These are phyloP conservation scores for Euphrasia arctica DNA, from an alignment of 305 asterid species.

Conservation along the genomic window DNA sequence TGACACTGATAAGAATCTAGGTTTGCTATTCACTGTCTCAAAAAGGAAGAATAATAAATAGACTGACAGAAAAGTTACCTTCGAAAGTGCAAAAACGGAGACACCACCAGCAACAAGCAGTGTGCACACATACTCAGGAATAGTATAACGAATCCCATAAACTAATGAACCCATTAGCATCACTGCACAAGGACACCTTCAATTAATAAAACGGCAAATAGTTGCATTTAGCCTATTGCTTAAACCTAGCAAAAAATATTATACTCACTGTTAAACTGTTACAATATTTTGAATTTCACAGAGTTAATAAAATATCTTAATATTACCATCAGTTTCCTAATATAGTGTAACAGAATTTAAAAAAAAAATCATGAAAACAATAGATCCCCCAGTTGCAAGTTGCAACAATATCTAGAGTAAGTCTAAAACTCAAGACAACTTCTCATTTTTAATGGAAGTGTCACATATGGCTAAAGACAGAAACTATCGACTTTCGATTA, in stretches of 20 bases:
- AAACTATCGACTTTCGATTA: background rate
- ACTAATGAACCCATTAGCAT: conserved; percentile 98
- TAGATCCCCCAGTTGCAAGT: conserved; percentile 15
- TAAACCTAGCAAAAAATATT: background rate
- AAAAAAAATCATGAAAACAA: background rate
- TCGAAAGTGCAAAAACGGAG: conserved; percentile 72
- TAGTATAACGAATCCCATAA: conserved; percentile 82
- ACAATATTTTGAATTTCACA: background rate
- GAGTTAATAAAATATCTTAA: background rate
- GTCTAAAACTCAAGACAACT: background rate
- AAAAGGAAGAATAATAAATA: background rate
- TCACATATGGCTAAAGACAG: conserved; percentile 6
- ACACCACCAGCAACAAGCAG: conserved; percentile 93
- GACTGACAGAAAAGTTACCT: conserved; percentile 36
- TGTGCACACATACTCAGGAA: conserved; percentile 81
- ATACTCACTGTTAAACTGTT: background rate
- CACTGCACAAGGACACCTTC: conserved; percentile 51
- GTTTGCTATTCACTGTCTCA: background rate
- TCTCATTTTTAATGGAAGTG: conserved; percentile 3
- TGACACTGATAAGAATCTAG: background rate
- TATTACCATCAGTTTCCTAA: background rate
- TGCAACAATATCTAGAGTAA: conserved; percentile 11
- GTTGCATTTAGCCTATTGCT: conserved; percentile 11
- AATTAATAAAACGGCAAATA: conserved; percentile 10
- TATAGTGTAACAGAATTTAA: conserved; percentile 5